Evolutionary conservation across 768 basidiomycete species (phyloP), one percentile per base, ranked within the genome.

Genomic region (Leucocoprinus sp.): DNA sequence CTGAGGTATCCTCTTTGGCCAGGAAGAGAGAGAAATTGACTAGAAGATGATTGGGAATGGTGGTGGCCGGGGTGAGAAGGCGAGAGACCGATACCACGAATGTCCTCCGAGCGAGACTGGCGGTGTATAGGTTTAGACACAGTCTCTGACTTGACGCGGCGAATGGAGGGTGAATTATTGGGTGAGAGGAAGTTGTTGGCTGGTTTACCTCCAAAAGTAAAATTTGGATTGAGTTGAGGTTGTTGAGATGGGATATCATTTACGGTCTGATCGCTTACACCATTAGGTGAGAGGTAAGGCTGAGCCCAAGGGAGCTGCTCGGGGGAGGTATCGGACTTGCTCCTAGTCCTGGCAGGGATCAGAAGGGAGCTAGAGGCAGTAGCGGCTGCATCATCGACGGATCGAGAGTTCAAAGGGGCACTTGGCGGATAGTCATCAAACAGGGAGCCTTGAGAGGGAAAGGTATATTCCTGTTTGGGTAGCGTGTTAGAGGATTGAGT

Each of bases 61-160:
- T 48, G 46, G 28, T 42, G 46, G n/a, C 39, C 39, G 7, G 46
- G 40, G 8, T 48, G 46, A 17, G 39, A 18, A 36, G 46, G 39
- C 21, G 39, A 8, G 23, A 42, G 22, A 22, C 19, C 26, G n/a
- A 24, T 40, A 17, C 52, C 52, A 8, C 52, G 39, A 23, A 82
- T 65, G 55, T 84, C 84, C 59, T 86, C 84, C 31, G 76, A 79
- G 50, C 80, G 77, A 24, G 72, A 74, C 15, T 69, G 67, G 12
- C 82, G 68, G 53, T 75, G 73, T 11, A 62, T 57, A 6, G 60
- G 59, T n/a, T 66, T 62, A 15, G 49, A 43, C 24, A 67, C 64
- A 45, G 61, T 57, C 45, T 78, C 76, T 8, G 76, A 76, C 51
- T 70, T 72, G 40, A 65, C 63, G 15, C 80, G 70, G 41, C 77